A percentile compares a stretch with the other conserved stretches of the same genome.
Evolutionary conservation across 2,329 filamentous ascomycete genomes (phyloP).

Genomic region (Metarhizium guizhouense): DNA sequence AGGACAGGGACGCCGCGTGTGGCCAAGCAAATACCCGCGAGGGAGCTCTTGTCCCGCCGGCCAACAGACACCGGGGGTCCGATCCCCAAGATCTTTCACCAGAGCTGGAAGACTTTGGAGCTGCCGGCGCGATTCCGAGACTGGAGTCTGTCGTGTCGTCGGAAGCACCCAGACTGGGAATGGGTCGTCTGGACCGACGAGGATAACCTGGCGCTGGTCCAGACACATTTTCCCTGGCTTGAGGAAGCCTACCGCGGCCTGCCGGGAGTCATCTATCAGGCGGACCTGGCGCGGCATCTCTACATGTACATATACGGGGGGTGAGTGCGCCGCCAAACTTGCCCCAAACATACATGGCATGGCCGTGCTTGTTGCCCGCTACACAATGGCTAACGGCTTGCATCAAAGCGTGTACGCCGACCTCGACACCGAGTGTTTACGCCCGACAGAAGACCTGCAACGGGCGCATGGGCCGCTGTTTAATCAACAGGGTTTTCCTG

Average conservation of each 20-base stretch:
- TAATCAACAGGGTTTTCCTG: neutral
- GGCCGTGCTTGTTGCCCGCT: too few species aligned
- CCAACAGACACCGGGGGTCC: neutral
- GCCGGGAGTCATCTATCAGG: constrained; percentile 22
- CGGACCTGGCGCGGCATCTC: constrained; percentile 21
- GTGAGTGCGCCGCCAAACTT: constrained; percentile 7
- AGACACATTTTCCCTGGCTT: constrained; percentile 22
- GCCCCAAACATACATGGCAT: too few species aligned
- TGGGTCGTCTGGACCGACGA: constrained; percentile 28
- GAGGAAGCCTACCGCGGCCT: constrained; percentile 18
- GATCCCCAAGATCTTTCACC: constrained; percentile 29
- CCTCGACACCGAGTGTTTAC: constrained; percentile 13
- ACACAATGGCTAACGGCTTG: neutral
- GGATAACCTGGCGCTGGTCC: constrained; percentile 24
- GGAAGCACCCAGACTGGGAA: constrained; percentile 22
- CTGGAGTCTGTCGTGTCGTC: constrained; percentile 23
- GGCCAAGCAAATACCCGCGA: neutral
- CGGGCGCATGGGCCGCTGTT: neutral
- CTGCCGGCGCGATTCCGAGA: constrained; percentile 18
- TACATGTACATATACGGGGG: constrained; percentile 29
- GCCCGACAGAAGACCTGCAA: constrained; percentile 4
- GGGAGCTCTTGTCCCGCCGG: neutral
- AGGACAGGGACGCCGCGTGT: too few species aligned
- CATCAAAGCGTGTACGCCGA: constrained; percentile 20
- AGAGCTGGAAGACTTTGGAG: constrained; percentile 17